Percentiles rank a stretch among this genome's conserved stretches.
phyloP scores from a whole-genome alignment of 2,329 filamentous ascomycete genomes.

The Cyphellophora europaea region DNA sequence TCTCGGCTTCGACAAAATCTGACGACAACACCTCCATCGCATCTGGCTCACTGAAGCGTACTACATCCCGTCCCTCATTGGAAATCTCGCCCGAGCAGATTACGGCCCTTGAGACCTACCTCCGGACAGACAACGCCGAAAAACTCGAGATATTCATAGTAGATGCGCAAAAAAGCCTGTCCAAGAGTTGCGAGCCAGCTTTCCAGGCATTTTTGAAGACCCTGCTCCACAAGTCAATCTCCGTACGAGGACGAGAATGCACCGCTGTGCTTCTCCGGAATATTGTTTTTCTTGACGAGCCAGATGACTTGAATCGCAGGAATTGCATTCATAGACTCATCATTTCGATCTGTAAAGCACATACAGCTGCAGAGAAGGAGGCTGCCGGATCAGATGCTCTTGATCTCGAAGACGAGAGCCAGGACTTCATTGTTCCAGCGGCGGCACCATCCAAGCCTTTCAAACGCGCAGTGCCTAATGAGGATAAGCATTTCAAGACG shows the following conservation, averaged over 20 bases:
- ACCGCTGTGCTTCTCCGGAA: constrained; percentile 62
- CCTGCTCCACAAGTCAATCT: constrained; percentile 45
- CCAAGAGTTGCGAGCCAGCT: constrained; percentile 15
- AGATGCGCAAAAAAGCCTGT: constrained; percentile 4
- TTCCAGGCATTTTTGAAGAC: constrained; percentile 29
- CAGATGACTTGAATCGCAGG: constrained; percentile 85
- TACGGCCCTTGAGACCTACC: constrained; percentile 62
- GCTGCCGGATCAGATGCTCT: constrained; percentile 43
- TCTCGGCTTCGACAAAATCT: constrained; percentile 54
- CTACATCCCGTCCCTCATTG: constrained; percentile 64
- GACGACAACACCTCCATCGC: constrained; percentile 30
- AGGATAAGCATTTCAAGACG: constrained; percentile 52
- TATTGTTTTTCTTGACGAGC: constrained; percentile 67
- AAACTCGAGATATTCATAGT: constrained; percentile 24
- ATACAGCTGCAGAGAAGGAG: constrained; percentile 44
- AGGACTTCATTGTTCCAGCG: constrained; percentile 71
- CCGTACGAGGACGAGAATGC: constrained; percentile 61
- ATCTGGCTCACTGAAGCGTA: constrained; percentile 62
- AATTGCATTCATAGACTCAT: constrained; percentile 91
- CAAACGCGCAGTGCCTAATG: constrained; percentile 54
- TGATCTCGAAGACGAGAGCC: constrained; percentile 44
- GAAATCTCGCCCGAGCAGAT: constrained; percentile 60
- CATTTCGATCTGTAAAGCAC: constrained; percentile 77
- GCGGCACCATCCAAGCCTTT: constrained; percentile 56
- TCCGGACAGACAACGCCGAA: constrained; percentile 57